Conservation (phyloP, 1,284 basidiomycete genomes). For the Boletus austroedulis region DNA sequence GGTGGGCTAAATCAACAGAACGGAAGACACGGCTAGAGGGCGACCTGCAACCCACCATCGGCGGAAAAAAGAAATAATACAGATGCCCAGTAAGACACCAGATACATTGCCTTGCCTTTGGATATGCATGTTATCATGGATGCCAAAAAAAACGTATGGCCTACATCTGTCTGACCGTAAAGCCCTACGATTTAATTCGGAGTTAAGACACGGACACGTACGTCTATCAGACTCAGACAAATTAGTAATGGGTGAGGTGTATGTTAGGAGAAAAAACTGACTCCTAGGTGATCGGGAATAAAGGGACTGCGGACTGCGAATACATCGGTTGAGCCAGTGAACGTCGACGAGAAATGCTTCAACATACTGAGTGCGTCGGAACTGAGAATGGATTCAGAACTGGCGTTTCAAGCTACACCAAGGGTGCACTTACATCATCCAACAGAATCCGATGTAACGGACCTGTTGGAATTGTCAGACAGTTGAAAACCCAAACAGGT, state of each 20-base stretch:
- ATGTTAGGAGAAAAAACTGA: neutral
- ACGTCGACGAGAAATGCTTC: neutral
- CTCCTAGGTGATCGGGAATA: neutral
- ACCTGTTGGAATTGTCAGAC: neutral
- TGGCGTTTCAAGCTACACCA: neutral
- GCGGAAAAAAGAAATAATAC: neutral
- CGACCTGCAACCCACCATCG: constrained; percentile 6
- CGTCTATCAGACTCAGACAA: neutral
- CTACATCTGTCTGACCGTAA: constrained; percentile 1
- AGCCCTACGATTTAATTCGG: neutral
- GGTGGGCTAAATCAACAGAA: neutral
- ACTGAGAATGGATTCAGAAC: neutral
- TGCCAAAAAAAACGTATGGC: neutral
- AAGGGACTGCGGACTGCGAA: neutral
- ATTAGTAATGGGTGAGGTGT: neutral
- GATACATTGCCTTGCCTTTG: neutral
- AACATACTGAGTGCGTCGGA: neutral
- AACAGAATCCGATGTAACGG: constrained; percentile 1
- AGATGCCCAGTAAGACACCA: neutral
- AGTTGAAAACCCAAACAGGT: neutral
- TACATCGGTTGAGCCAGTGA: neutral
- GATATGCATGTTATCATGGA: neutral
- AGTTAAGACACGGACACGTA: neutral
- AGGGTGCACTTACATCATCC: neutral
- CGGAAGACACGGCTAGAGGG: neutral